Evolutionary conservation across 2,329 filamentous ascomycete genomes (phyloP).

Genomic region (Scortechinia acanthostroma): DNA sequence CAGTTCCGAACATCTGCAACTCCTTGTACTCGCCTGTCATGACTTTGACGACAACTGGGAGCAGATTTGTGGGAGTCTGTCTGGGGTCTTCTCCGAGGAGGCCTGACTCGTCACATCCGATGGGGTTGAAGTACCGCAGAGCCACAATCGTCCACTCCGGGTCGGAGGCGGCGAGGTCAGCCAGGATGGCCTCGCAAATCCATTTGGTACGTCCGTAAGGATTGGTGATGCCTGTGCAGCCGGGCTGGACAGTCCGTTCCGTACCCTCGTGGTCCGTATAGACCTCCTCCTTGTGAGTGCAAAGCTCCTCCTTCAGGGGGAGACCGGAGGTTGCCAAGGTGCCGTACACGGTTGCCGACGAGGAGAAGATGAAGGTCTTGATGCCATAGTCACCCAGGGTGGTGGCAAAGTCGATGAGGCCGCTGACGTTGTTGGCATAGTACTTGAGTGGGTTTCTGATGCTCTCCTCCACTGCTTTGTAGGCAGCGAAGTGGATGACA

Average conservation of each 20-base stretch:
- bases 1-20: slow-evolving; percentile 44
- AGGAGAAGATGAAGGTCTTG: slow-evolving; percentile 53
- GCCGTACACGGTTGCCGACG: slow-evolving; percentile 51
- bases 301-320: slow-evolving; percentile 39
- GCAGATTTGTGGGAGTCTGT: slow-evolving; percentile 44
- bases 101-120: slow-evolving; percentile 48
- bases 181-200: slow-evolving; percentile 50
- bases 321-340: slow-evolving; percentile 30
- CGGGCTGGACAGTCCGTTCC: slow-evolving; percentile 27
- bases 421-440: slow-evolving; percentile 52
- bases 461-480: slow-evolving; percentile 50
- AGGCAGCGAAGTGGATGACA: slow-evolving; percentile 52
- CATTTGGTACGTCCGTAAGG: slow-evolving; percentile 53
- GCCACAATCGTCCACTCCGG: slow-evolving; percentile 46
- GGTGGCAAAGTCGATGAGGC: slow-evolving; percentile 42
- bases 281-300: slow-evolving; percentile 33
- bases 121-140: slow-evolving; percentile 52
- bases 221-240: slow-evolving; percentile 44
- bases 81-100: slow-evolving; percentile 50
- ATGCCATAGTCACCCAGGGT: slow-evolving; percentile 42
- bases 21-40: slow-evolving; percentile 36
- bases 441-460: slow-evolving; percentile 45
- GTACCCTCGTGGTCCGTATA: slow-evolving; percentile 27
- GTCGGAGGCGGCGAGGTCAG: slow-evolving; percentile 43
- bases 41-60: slow-evolving; percentile 46